Base-by-base conservation (phyloP, 176 grass and related monocot genomes). In the Puccinellia tenuiflora region DNA sequence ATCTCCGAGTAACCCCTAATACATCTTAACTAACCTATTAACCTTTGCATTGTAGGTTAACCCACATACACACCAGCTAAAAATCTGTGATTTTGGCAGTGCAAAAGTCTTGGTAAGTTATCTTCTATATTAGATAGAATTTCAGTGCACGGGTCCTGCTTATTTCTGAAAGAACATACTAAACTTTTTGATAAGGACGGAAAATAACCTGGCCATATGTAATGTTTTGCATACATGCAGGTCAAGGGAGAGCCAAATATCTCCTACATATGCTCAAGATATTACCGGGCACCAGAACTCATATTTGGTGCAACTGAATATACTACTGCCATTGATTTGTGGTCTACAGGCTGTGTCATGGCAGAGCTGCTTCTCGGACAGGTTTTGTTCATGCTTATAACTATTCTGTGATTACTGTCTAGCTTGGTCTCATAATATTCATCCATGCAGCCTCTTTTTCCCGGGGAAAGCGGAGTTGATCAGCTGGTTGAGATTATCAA, bases 181-280 rank as follows among this genome's bases (percentile, higher is more conserved):
- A 22, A 42, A n/a, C 22, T 76, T 83, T 61, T 85, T 76, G 38
- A 22, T 73, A 76, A 65, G 34, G 74, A 29, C 24, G 83, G 55
- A 62, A 9, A 88, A 67, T 64, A 59, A 77, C 24, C 38, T 80
- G 38, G 48, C 75, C 35, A 59, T 62, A 42, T 71, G 52, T 18
- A 20, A 56, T 76, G 9, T 33, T 79, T 74, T 68, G 43, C 6
- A 83, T 72, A 37, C 48, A 73, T 78, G 21, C 84, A 98, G 92
- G 85, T 98, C 76, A 95, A 86, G 91, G 96, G 96, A 69, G 96
- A 98, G 30, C 92, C 96, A 62, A 95, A 98, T 90, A 98, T 98
- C 68, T 98, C 96, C 24, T 98, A 95, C 80, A 98, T 95, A 95
- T 98, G 96, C 72, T 98, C 96, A 63, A 98, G 96, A 86, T 98